These are phyloP conservation scores for Papiliotrema nemorosa DNA, from an alignment of 1,284 basidiomycete species.

Conservation along the genomic window DNA sequence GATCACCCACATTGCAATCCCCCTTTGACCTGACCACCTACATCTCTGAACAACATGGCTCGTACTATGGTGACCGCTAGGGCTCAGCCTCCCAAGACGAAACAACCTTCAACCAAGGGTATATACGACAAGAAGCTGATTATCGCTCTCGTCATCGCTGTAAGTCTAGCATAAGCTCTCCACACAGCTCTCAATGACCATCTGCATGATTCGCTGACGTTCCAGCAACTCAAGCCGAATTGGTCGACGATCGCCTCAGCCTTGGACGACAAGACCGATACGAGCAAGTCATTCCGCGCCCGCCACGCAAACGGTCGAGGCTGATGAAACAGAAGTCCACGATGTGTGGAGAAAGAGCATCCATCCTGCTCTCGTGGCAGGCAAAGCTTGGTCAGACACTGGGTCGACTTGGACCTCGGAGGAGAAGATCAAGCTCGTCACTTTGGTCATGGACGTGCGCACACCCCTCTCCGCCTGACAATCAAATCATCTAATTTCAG, in stretches of 20 bases:
- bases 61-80: too few relatives aligned
- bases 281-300: slow-evolving; percentile 18
- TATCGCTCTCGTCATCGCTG: not conserved
- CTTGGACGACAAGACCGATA: slow-evolving; percentile 14
- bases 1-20: too few relatives aligned
- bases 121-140: slow-evolving; percentile 3
- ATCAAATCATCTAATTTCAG: too few relatives aligned
- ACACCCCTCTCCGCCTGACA: too few relatives aligned
- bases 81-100: too few relatives aligned
- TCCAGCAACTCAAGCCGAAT: slow-evolving; percentile 26
- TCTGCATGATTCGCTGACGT: too few relatives aligned
- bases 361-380: slow-evolving; percentile 14
- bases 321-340: not conserved
- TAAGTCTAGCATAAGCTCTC: too few relatives aligned
- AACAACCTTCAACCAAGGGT: too few relatives aligned
- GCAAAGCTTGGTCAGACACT: slow-evolving; percentile 20
- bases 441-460: slow-evolving; percentile 16
- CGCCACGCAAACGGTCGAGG: not conserved
- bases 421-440: slow-evolving; percentile 14
- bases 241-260: slow-evolving; percentile 17
- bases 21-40: too few relatives aligned
- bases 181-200: too few relatives aligned
- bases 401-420: slow-evolving; percentile 8
- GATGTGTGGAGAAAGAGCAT: slow-evolving; percentile 38
- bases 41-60: too few relatives aligned